phyloP scores from a whole-genome alignment of 768 basidiomycete genomes.

The Serendipita sp. region DNA sequence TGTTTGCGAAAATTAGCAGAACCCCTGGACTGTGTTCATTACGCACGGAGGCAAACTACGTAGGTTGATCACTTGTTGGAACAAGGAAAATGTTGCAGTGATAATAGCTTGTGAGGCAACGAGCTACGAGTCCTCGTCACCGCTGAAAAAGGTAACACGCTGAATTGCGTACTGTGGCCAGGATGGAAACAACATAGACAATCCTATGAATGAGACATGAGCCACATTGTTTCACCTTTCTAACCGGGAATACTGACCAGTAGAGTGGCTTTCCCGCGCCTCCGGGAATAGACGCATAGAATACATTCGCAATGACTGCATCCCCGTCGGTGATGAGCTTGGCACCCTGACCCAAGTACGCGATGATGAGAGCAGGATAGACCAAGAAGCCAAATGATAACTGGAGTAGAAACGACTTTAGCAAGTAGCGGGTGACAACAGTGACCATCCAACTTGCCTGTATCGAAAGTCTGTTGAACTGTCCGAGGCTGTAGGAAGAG shows the following conservation, averaged over 20 bases:
- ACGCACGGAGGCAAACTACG: constrained; percentile 36
- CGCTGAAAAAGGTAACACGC: constrained; percentile 45
- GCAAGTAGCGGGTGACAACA: no score
- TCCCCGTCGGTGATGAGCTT: constrained; percentile 37
- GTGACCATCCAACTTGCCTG: constrained; percentile 21
- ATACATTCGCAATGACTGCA: constrained; percentile 20
- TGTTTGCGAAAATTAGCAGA: neutral
- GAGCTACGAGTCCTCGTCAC: constrained; percentile 17
- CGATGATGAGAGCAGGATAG: constrained; percentile 43
- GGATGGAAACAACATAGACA: constrained; percentile 42
- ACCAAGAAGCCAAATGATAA: constrained; percentile 33
- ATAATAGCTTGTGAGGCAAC: constrained; percentile 23
- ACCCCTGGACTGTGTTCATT: neutral
- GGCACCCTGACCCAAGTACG: constrained; percentile 60
- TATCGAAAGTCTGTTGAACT: constrained; percentile 47
- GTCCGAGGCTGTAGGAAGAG: constrained; percentile 11
- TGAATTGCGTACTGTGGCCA: constrained; percentile 38
- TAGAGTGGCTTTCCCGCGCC: constrained; percentile 34
- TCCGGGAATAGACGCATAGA: constrained; percentile 29
- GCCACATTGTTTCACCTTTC: no score
- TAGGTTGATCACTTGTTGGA: constrained; percentile 50
- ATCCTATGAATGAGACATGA: constrained; percentile 25
- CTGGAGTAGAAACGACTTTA: constrained; percentile 18
- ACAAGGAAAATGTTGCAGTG: constrained; percentile 34
- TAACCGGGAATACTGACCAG: constrained; percentile 25